Percentiles rank a stretch among this genome's conserved stretches.
These are phyloP conservation scores for Kazachstania martiniae DNA, from an alignment of 805 yeast genomes.

Conservation along the genomic window DNA sequence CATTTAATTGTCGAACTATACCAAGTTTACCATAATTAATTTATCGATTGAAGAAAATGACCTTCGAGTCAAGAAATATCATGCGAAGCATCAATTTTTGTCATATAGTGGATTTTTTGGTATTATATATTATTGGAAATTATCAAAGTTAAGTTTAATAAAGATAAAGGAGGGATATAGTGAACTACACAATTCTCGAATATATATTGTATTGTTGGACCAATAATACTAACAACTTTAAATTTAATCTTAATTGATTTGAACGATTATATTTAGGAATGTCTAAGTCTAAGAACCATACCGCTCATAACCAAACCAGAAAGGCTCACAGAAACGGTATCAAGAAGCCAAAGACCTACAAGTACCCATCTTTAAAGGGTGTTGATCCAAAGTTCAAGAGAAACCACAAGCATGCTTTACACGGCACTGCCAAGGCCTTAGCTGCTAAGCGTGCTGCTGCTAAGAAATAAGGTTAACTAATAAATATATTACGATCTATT, in stretches of 20 bases:
- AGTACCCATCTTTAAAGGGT: slow-evolving; percentile 97
- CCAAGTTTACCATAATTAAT: too few species aligned
- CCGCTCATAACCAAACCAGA: slow-evolving; percentile 98
- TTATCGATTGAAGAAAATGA: too few species aligned
- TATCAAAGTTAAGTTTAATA: too few species aligned
- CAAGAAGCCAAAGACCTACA: slow-evolving; percentile 97
- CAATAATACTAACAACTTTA: slow-evolving; percentile 3
- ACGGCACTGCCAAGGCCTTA: slow-evolving; percentile 91
- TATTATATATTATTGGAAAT: too few species aligned
- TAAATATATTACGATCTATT: too few species aligned
- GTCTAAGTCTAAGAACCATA: slow-evolving; percentile 99
- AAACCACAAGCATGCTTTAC: slow-evolving; percentile 98
- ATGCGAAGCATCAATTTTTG: too few species aligned
- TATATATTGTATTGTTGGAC: too few species aligned
- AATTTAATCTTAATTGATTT: not conserved
- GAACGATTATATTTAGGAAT: slow-evolving; percentile 34
- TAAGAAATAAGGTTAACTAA: slow-evolving; percentile 2
- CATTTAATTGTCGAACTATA: too few species aligned
- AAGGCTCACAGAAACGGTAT: slow-evolving; percentile 99
- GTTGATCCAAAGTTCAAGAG: slow-evolving; percentile 99
- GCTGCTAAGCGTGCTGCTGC: slow-evolving; percentile 65
- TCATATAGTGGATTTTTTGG: too few species aligned
- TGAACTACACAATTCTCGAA: too few species aligned
- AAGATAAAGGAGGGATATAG: too few species aligned
- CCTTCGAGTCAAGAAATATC: too few species aligned